Evolutionary conservation across 1,284 basidiomycete species (phyloP).

Genomic region (Malassezia cuniculi): DNA sequence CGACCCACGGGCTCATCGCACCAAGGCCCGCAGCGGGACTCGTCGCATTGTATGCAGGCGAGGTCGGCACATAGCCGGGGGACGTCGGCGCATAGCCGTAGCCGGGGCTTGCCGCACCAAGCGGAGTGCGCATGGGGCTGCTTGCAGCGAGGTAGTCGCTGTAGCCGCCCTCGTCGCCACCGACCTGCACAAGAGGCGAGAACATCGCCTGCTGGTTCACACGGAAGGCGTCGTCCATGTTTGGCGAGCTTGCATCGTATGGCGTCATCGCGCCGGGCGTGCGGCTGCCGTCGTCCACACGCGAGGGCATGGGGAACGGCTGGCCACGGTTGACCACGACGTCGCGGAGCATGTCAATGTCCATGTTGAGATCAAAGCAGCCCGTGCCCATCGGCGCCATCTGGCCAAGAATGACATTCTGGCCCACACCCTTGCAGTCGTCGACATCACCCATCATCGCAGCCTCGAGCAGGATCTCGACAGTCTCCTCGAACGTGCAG

Average conservation of each 20-base stretch:
- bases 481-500: slow-evolving; percentile 98
- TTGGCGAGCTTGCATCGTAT: slow-evolving; percentile 63
- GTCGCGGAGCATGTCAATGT: slow-evolving; percentile 97
- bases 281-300: slow-evolving; percentile 26
- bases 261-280: slow-evolving; percentile 43
- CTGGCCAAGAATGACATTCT: slow-evolving; percentile 96
- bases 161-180: slow-evolving; percentile 64
- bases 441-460: slow-evolving; percentile 95
- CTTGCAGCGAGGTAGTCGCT: slow-evolving; percentile 57
- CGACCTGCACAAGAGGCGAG: slow-evolving; percentile 80
- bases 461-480: slow-evolving; percentile 97
- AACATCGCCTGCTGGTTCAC: slow-evolving; percentile 75
- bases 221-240: slow-evolving; percentile 49
- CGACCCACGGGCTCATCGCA: slow-evolving; percentile 48
- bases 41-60: slow-evolving; percentile 35
- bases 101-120: slow-evolving; percentile 39
- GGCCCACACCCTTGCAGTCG: slow-evolving; percentile 92
- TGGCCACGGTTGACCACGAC: slow-evolving; percentile 92
- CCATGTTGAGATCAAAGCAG: slow-evolving; percentile 85
- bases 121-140: slow-evolving; percentile 54
- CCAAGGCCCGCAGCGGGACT: slow-evolving; percentile 52
- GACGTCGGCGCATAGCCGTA: slow-evolving; percentile 40
- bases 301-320: slow-evolving; percentile 49
- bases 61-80: slow-evolving; percentile 35
- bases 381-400: slow-evolving; percentile 64